Base-by-base conservation (phyloP, 768 basidiomycete species). In the Polyporus arcularius region DNA sequence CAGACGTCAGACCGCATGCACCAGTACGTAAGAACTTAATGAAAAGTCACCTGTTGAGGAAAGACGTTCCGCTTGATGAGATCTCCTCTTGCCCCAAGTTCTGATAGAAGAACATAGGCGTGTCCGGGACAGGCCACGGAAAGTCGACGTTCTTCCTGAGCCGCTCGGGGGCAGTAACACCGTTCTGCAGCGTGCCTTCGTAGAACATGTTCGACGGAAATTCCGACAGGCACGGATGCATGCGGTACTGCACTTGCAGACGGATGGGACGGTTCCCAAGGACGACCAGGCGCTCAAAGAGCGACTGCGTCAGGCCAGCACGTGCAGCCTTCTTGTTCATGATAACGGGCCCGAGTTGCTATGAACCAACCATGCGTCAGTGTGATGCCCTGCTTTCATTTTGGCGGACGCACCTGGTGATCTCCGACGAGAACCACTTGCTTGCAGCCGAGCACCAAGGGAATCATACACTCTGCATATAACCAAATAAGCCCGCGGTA, bases 151-250 rank as follows among this genome's bases (percentile, higher is more conserved):
- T 96, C 83, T 96, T 98, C 77, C 96, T 83, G 64, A 99, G 79
- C 42, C 97, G 86, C 73, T 99, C 97, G 4, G 97, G 97, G 15
- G 97, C 97, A 11, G 97, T 99, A 55, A 99, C 97, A 73, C 97
- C 97, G 72, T 99, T 99, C 76, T 99, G 97, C 30, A 99, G 76
- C 0, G 96, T 96, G 26, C 97, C 97, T 72, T 99, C 97, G 74
- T 99, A 99, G 80, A 99, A 98, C 97, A 99, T 99, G 76, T 99
- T 99, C 60, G 94, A 96, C 2, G 97, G 96, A 80, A 99, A 99
- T 76, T 98, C 96, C 46, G 97, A 98, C 55, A 98, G 81, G 74
- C 96, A 98, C 8, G 97, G 97, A 73, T 99, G 97, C 97, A 99
- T 99, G 74, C 97, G 96, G 72, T 99, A 99, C 75, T 99, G 97